Evolutionary conservation across 257 asterid genomes (phyloP).

Genomic region (Ajuga chamaepitys): DNA sequence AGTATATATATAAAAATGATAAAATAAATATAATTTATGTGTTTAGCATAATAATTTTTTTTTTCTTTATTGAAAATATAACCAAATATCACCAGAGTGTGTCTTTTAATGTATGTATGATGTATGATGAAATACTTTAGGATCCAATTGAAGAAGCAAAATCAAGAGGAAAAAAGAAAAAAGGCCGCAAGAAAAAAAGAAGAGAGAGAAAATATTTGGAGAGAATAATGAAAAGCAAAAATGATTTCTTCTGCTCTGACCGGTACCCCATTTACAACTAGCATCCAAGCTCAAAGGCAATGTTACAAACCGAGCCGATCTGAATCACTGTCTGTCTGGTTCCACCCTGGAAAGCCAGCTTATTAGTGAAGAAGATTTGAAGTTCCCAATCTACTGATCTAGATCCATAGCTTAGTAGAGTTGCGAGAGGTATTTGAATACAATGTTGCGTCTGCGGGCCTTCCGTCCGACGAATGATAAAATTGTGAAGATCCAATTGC

Average conservation of each 20-base stretch:
- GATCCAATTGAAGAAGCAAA: too few species aligned
- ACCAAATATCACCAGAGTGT: too few species aligned
- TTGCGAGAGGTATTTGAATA: constrained; percentile 6
- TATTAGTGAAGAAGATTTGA: constrained; percentile 8
- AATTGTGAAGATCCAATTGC: constrained; percentile 93
- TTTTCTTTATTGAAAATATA: too few species aligned
- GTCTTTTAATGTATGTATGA: too few species aligned
- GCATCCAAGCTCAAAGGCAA: constrained; percentile 2
- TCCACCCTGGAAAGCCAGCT: background rate
- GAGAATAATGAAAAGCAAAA: background rate
- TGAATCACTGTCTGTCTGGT: background rate
- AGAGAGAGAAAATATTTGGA: background rate
- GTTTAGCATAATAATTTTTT: too few species aligned
- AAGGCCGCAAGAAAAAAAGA: too few species aligned
- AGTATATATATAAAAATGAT: too few species aligned
- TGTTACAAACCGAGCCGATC: constrained; percentile 8
- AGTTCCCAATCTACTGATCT: background rate
- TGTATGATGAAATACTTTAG: too few species aligned
- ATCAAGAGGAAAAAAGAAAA: too few species aligned
- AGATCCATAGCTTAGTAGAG: constrained; percentile 14
- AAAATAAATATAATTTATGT: too few species aligned
- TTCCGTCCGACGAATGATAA: constrained; percentile 94
- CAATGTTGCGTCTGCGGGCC: constrained; percentile 80
- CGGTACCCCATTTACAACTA: background rate
- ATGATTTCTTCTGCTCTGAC: background rate